Conservation (phyloP, 2,329 filamentous ascomycete genomes). For the Aspergillus ochraceoroseus region DNA sequence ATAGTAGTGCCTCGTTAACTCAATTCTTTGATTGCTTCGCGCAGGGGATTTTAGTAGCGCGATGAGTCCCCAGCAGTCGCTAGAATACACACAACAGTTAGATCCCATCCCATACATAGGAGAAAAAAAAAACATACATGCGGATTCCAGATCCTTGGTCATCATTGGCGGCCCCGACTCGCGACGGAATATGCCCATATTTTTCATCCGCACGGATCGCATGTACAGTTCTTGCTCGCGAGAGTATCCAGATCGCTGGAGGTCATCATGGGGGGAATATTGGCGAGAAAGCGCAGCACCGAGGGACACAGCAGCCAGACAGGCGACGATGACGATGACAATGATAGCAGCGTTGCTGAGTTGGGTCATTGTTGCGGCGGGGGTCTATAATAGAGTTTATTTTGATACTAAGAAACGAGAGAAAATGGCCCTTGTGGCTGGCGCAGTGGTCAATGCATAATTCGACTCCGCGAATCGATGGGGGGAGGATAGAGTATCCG, state of each 20-base stretch:
- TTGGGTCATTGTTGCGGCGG: constrained; percentile 20
- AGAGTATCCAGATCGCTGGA: constrained; percentile 19
- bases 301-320: constrained; percentile 28
- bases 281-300: constrained; percentile 31
- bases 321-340: constrained; percentile 33
- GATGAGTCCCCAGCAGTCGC: too few species aligned
- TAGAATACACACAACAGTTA: too few species aligned
- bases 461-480: neutral
- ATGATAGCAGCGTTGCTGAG: constrained; percentile 27
- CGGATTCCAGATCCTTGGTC: constrained; percentile 10
- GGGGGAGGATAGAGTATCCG: neutral
- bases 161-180: constrained; percentile 16
- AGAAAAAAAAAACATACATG: constrained; percentile 3
- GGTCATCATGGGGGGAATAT: constrained; percentile 21
- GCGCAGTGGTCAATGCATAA: constrained; percentile 3
- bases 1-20: too few species aligned
- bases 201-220: constrained; percentile 29
- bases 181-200: constrained; percentile 22
- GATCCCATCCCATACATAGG: too few species aligned
- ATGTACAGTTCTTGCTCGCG: constrained; percentile 32
- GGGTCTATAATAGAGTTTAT: neutral
- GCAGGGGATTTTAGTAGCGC: too few species aligned
- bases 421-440: neutral
- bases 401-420: neutral
- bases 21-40: too few species aligned